These are phyloP conservation scores for Lecanicillium sp. DNA, from an alignment of 2,329 filamentous ascomycete genomes.

Conservation along the genomic window DNA sequence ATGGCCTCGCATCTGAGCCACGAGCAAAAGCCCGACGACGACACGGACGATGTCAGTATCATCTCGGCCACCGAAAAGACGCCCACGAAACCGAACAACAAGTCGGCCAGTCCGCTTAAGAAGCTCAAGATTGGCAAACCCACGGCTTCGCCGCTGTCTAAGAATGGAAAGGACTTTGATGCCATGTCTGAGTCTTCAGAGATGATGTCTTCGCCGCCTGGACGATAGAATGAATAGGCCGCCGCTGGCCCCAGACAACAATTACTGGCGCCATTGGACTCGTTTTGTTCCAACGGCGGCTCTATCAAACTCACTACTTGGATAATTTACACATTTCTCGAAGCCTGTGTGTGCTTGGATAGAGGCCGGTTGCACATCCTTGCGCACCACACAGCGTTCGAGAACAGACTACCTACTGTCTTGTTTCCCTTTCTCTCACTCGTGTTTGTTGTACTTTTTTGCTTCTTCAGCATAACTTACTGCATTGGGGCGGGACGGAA, in stretches of 20 bases:
- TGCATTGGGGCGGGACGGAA: too few species aligned
- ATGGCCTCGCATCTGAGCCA: slow-evolving; percentile 40
- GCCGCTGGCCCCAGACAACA: too few species aligned
- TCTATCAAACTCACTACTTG: neutral
- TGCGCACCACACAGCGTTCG: too few species aligned
- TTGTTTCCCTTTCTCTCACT: too few species aligned
- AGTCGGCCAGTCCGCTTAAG: slow-evolving; percentile 31
- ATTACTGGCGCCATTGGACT: too few species aligned
- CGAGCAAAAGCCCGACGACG: slow-evolving; percentile 33
- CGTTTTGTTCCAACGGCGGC: too few species aligned
- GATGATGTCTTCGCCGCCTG: slow-evolving; percentile 46
- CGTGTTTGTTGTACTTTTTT: too few species aligned
- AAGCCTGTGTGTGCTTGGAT: too few species aligned
- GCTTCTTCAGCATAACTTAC: too few species aligned
- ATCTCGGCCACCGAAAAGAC: slow-evolving; percentile 15
- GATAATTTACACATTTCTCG: slow-evolving; percentile 1
- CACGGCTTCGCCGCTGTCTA: slow-evolving; percentile 39
- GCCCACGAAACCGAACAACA: slow-evolving; percentile 26
- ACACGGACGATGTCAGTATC: neutral
- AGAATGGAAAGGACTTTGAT: slow-evolving; percentile 41
- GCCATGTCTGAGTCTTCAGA: slow-evolving; percentile 50
- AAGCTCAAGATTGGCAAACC: slow-evolving; percentile 40
- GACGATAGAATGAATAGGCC: slow-evolving; percentile 1
- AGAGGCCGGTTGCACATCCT: too few species aligned
- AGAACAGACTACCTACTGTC: too few species aligned